phyloP scores from a whole-genome alignment of 192 early-diverging fungal genomes.

The Podila minutissima region DNA sequence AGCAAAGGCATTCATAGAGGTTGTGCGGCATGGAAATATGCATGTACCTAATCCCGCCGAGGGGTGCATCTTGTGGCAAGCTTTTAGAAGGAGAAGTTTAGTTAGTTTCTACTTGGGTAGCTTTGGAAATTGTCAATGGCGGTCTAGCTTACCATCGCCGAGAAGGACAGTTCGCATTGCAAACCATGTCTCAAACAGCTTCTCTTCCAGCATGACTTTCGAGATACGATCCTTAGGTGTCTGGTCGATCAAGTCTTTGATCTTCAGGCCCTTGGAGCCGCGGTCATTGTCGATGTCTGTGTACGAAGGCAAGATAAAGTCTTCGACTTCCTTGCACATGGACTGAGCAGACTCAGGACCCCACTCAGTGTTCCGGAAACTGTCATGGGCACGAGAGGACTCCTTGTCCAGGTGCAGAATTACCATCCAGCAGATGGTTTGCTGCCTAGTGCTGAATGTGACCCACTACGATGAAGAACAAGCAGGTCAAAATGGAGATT shows the following conservation, averaged over 20 bases:
- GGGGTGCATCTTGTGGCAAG: constrained; percentile 2
- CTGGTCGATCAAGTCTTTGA: background rate
- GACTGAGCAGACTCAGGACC: background rate
- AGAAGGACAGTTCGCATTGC: background rate
- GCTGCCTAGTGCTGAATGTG: background rate
- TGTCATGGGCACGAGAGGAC: background rate
- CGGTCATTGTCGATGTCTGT: background rate
- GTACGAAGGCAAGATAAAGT: background rate
- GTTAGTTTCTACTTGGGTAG: background rate
- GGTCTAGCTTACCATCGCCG: constrained; percentile 3
- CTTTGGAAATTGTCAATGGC: background rate
- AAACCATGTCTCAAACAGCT: constrained; percentile 1
- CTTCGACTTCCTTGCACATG: background rate
- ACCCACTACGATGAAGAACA: background rate
- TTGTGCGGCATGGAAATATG: background rate
- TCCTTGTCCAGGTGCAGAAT: constrained; percentile 3
- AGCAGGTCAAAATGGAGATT: background rate
- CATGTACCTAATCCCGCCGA: background rate
- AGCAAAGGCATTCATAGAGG: background rate
- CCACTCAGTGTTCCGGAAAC: constrained; percentile 4
- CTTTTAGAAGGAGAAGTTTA: background rate
- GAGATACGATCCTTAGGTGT: constrained; percentile 3
- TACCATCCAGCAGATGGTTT: constrained; percentile 7
- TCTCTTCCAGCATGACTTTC: constrained; percentile 5
- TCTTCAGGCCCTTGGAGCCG: background rate